Conservation (phyloP, 202 grass and related monocot species). For the Dendrocalamus latiflorus region DNA sequence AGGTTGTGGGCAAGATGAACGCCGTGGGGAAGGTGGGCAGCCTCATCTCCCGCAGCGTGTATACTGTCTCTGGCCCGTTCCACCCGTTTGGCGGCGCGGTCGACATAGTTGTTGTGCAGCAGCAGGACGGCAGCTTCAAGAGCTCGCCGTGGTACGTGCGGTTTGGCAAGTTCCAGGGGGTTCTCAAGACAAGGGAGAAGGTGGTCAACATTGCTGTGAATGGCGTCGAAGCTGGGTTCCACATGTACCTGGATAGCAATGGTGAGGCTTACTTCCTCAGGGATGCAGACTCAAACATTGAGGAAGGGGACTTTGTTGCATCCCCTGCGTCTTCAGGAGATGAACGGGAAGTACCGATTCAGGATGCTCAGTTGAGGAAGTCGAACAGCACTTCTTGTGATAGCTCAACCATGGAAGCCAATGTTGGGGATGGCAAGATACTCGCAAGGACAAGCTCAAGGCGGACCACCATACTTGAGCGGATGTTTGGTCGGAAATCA, state of each 20-base stretch:
- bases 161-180: conserved; percentile 96
- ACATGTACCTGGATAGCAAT: conserved; percentile 83
- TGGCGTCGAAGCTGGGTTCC: conserved; percentile 62
- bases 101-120: conserved; percentile 89
- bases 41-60: conserved; percentile 54
- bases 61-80: conserved; percentile 60
- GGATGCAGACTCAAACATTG: conserved; percentile 10
- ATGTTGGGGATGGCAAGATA: conserved; percentile 41
- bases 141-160: conserved; percentile 92
- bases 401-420: conserved; percentile 30
- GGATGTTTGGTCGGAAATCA: conserved; percentile 74
- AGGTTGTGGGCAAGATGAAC: conserved; percentile 45
- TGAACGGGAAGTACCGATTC: conserved; percentile 32
- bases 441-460: conserved; percentile 34
- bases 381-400: conserved; percentile 48
- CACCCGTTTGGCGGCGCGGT: conserved; percentile 89
- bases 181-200: conserved; percentile 87
- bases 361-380: conserved; percentile 38
- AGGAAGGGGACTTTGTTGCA: conserved; percentile 40
- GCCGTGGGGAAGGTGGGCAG: conserved; percentile 61
- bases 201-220: conserved; percentile 71
- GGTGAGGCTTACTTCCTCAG: conserved; percentile 84
- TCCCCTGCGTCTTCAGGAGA: conserved; percentile 50
- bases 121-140: conserved; percentile 83
- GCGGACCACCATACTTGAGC: conserved; percentile 45